Evolutionary conservation across 2,329 filamentous ascomycete species (phyloP).

Genomic region (Juglanconis juglandina): DNA sequence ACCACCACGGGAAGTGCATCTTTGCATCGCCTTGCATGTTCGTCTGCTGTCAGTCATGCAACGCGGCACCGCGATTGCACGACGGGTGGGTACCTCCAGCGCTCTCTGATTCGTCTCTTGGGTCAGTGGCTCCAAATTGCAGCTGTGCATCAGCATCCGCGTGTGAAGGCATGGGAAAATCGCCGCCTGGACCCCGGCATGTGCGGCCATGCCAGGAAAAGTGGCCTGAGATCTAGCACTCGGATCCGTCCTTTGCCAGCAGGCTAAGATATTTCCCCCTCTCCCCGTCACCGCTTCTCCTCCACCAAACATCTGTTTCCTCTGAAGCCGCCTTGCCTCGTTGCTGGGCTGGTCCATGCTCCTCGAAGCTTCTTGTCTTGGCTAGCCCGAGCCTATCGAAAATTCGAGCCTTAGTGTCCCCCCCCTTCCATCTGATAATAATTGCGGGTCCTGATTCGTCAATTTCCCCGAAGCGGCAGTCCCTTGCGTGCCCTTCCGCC

Average conservation of each 20-base stretch:
- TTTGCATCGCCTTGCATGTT: slow-evolving; percentile 7
- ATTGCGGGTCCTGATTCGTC: background rate
- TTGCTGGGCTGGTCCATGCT: background rate
- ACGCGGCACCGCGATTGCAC: slow-evolving; percentile 5
- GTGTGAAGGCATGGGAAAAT: too few relatives aligned
- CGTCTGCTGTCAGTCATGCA: slow-evolving; percentile 18
- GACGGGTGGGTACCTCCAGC: slow-evolving; percentile 6
- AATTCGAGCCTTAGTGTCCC: background rate
- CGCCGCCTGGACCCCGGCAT: too few relatives aligned
- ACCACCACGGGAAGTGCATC: background rate
- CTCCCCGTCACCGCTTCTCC: background rate
- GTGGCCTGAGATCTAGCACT: slow-evolving; percentile 2
- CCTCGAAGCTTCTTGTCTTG: too few relatives aligned
- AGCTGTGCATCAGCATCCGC: too few relatives aligned
- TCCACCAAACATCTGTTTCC: too few relatives aligned
- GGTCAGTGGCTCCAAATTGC: background rate
- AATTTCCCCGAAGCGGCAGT: background rate
- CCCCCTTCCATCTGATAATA: background rate
- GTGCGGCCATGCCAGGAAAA: background rate
- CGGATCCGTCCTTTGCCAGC: slow-evolving; percentile 7
- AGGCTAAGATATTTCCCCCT: background rate
- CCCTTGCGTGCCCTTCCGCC: too few relatives aligned
- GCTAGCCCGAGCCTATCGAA: too few relatives aligned
- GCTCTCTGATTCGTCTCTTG: slow-evolving; percentile 6
- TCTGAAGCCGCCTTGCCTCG: too few relatives aligned